Evolutionary conservation across 495 filamentous ascomycete species (phyloP), one percentile per base, ranked within the genome.

Genomic region (Aspergillus funiculosus): DNA sequence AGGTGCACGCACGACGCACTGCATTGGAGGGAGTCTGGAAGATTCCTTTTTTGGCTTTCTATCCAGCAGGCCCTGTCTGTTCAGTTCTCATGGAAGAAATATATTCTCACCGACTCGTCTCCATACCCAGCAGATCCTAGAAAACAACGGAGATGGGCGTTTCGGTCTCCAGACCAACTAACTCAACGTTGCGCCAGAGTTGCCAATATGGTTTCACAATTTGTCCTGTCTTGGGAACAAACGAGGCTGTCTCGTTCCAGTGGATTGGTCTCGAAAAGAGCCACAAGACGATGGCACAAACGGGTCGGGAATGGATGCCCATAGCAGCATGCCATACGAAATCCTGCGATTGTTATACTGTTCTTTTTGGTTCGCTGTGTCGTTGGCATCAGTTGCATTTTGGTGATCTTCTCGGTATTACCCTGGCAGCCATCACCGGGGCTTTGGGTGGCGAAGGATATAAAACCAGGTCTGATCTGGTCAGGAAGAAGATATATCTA

Each of bases 171-270:
- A 57, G 43, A 57, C 51, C 36, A 48, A 52, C 51, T 31, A 48
- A 52, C 49, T 42, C 36, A 34, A 29, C 45, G 53, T 48, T 55
- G 53, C 43, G 48, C 46, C 45, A 40, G 46, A 50, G 43, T 39
- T 45, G 48, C 51, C 48, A 41, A 28, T 24, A 51, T 39, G 58
- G 58, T 61, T 43, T 56, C 52, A 61, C 58, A 57, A 41, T 43
- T 43, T 11, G 13, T 46, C 37, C 41, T 22, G 31, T 45, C 27
- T 29, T 24, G 30, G 31, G 30, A 51, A 56, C 47, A 43, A 52
- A 50, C 47, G 48, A 54, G 22, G 24, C 50, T 29, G 29, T 49
- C 40, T 26, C 38, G 50, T 39, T 28, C 26, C 51, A 50, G 49
- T 38, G 39, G 29, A 51, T 47, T 46, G 43, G 51, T 41, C 51